Evolutionary conservation across 257 asterid species (phyloP), one percentile per base, ranked within the genome.

Genomic region (Marsdenia floribunda): DNA sequence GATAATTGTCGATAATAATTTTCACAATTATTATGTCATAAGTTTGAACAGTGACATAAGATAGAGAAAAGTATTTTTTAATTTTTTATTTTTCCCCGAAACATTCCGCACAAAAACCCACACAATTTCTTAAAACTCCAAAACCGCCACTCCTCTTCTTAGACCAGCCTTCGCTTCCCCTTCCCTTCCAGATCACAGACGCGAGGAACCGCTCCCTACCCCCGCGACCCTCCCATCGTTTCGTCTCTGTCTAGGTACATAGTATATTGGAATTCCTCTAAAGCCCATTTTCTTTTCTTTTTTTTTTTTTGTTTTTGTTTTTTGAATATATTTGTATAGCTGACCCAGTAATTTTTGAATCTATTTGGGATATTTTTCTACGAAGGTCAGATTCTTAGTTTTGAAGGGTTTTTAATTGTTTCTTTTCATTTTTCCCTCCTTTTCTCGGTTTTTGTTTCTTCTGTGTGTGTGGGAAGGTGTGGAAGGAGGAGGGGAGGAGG

Each of bases 171-270:
- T 77, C 82, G 44, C 58, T 78, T 44, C 71, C 86, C 66, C 77
- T 79, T 76, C 83, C 57, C 53, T 78, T 44, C 73, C 87, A 80
- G 87, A 88, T 85, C 91, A 81, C 81, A 80, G 73, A 76, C 79
- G 80, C 33, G 79, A 78, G 80, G 68, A 81, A 77, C 76, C 13
- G 29, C 29, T n/a, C 26, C 44, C 10, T 4, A 10, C 11, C 69
- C 54, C 82, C 47, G 15, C 61, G 70, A 21, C 47, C 69, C 68
- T 72, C 59, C 79, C 38, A 69, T 64, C 47, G 10, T 76, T 46
- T 61, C 69, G 55, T 72, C 72, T 59, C 65, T 53, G 6, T 52
- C 53, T 21, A 35, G 54, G 6, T 18, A 3, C 76, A 63, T 58
- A 12, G 52, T 65, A 21, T 50, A 58, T 55, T 55, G 58, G 11